Conservation (phyloP, 257 asterid genomes). For the Rehmannia glutinosa region DNA sequence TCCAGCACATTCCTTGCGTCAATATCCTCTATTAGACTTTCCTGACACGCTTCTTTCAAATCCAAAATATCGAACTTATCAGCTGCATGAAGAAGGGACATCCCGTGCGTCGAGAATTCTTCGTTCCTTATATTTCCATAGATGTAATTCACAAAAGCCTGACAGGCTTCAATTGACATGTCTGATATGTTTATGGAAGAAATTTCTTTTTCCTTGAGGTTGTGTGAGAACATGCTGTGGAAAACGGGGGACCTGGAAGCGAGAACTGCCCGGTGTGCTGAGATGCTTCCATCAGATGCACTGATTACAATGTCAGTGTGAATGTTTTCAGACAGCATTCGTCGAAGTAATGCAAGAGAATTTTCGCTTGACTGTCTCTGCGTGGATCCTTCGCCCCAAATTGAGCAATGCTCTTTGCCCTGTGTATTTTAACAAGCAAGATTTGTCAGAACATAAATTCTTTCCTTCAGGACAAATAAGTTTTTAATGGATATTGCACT, state of each 20-base stretch:
- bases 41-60: conserved; percentile 85
- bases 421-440: too few relatives aligned
- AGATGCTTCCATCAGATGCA: too few relatives aligned
- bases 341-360: too few relatives aligned
- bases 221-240: conserved; percentile 80
- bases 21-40: conserved; percentile 83
- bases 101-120: conserved; percentile 85
- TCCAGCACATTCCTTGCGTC: conserved; percentile 82
- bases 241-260: conserved; percentile 89
- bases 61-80: conserved; percentile 79
- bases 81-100: conserved; percentile 77
- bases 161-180: conserved; percentile 80
- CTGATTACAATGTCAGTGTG: too few relatives aligned
- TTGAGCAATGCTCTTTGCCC: too few relatives aligned
- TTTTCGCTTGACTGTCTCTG: too few relatives aligned
- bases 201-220: conserved; percentile 86
- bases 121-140: conserved; percentile 83
- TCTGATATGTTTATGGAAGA: conserved; percentile 76
- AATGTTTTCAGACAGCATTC: too few relatives aligned
- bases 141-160: conserved; percentile 68
- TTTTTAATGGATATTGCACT: too few relatives aligned
- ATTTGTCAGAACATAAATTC: too few relatives aligned
- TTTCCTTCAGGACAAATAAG: too few relatives aligned
- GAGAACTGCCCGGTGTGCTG: conserved; percentile 81
- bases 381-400: too few relatives aligned